Conservation (phyloP, 495 filamentous ascomycete genomes). For the Hypoxylon perforatum region DNA sequence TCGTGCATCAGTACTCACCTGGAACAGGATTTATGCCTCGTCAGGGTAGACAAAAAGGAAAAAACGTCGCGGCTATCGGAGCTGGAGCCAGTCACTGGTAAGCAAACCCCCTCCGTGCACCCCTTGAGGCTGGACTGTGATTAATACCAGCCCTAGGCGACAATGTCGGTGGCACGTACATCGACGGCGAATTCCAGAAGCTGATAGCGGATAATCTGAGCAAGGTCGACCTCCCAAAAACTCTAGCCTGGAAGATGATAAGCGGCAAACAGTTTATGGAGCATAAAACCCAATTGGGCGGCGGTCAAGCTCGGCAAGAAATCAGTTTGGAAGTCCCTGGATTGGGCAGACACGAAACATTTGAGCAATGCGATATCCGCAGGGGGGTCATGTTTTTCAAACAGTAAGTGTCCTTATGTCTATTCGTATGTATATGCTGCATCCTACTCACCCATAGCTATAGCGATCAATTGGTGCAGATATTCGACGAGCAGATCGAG, state of each 20-base stretch:
- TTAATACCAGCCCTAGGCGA: neutral
- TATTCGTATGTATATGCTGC: neutral
- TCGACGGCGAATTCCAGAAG: neutral
- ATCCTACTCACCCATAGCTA: neutral
- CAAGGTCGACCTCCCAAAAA: neutral
- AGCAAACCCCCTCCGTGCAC: neutral
- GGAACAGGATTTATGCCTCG: neutral
- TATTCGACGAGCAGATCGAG: neutral
- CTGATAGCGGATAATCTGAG: neutral
- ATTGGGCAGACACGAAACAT: neutral
- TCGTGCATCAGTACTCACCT: neutral
- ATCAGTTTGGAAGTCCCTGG: neutral
- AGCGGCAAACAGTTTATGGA: neutral
- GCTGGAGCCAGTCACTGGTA: neutral
- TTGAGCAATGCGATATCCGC: neutral
- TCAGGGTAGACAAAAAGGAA: neutral
- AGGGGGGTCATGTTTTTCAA: neutral
- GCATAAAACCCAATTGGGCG: neutral
- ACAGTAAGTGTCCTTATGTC: neutral
- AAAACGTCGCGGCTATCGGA: neutral
- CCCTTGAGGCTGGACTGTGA: neutral
- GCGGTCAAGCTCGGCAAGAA: too few species aligned
- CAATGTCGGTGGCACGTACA: neutral
- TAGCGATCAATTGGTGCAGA: neutral
- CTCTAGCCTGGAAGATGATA: neutral